phyloP scores from a whole-genome alignment of 306 rosid species.

The Malus asiatica region DNA sequence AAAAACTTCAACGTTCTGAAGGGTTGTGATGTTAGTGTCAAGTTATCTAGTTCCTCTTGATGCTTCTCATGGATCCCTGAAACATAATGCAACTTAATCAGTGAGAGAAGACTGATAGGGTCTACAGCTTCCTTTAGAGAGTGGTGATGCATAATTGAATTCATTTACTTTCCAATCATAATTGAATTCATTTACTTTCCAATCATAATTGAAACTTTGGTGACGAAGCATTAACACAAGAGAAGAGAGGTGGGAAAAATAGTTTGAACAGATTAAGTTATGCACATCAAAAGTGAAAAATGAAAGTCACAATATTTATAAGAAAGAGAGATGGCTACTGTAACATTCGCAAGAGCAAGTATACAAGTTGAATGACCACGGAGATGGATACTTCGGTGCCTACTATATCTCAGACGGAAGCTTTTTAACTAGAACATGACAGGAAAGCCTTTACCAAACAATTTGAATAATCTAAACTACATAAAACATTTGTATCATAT shows the following conservation, averaged over 20 bases:
- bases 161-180: neutral
- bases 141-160: neutral
- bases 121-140: neutral
- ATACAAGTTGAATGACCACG: neutral
- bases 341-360: neutral
- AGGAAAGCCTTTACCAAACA: neutral
- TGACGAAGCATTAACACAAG: neutral
- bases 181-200: neutral
- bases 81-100: constrained; percentile 27
- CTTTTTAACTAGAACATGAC: neutral
- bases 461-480: neutral
- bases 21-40: constrained; percentile 76
- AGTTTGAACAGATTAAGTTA: neutral
- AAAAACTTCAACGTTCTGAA: constrained; percentile 74
- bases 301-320: neutral
- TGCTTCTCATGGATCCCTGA: constrained; percentile 52
- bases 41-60: constrained; percentile 60
- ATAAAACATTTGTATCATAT: neutral
- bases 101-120: neutral
- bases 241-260: neutral
- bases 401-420: neutral
- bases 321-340: neutral
- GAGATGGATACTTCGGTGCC: neutral
- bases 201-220: neutral
- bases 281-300: neutral